Evolutionary conservation across 495 filamentous ascomycete genomes (phyloP), one percentile per base, ranked within the genome.

Genomic region (Daldinia childiae): DNA sequence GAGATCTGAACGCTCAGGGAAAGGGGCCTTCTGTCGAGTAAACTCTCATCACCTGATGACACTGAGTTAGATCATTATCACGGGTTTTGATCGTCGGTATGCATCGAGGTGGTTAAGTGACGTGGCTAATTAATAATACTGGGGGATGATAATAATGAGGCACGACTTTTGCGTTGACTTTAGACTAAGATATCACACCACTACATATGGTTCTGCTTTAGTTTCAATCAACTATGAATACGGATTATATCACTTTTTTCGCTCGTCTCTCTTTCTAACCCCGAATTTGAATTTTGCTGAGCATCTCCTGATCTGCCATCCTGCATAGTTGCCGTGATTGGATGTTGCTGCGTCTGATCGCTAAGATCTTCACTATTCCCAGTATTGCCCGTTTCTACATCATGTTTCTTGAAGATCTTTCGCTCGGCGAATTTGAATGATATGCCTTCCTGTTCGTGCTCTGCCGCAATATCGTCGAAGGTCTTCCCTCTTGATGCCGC

Each of bases 381-480:
- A 21, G 27, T n/a, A n/a, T n/a, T 41, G 14, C 56, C 64, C 7
- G 50, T 43, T 29, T 69, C 68, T 15, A 58, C 34, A 30, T 68
- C 66, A 11, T 57, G 55, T 12, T 60, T 39, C 6, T 61, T 27
- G 15, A 24, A 52, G 9, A n/a, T 63, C 34, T 74, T 69, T 1
- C 83, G 74, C 52, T 83, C 82, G 0, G 81, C 79, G 62, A 82
- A 84, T 57, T 76, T 74, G 66, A 84, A 84, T 1, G 77, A 73
- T 17, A 71, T 63, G 0, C 79, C 79, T 0, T 71, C 59, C 6
- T 66, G 62, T 58, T 81, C 72, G 55, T 83, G 65, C 56, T 83
- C 79, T 14, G 78, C 80, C n/a, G 86, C 69, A n/a, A 91, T 62
- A 21, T 92, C 89, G 68, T 92, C 89, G 62, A 91, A 88, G 4